These are phyloP conservation scores for Apiospora hydei DNA, from an alignment of 2,329 filamentous ascomycete genomes.

Conservation along the genomic window DNA sequence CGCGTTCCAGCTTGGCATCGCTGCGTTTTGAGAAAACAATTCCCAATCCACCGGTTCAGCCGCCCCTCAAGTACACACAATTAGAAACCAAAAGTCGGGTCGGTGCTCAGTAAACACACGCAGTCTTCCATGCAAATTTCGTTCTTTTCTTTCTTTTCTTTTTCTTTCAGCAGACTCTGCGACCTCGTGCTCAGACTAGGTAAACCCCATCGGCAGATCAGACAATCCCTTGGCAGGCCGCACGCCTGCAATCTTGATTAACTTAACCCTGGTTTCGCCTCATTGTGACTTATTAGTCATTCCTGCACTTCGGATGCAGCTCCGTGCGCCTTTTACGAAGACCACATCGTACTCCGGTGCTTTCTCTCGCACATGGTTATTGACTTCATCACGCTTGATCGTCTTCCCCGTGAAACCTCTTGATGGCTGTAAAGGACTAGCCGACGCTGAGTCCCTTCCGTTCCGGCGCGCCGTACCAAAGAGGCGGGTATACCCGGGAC, in stretches of 20 bases:
- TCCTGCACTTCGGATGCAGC: background rate
- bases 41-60: background rate
- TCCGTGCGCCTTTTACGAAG: background rate
- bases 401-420: background rate
- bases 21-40: background rate
- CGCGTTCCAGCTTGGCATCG: conserved; percentile 6
- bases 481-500: no score
- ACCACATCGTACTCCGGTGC: background rate
- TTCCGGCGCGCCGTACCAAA: background rate
- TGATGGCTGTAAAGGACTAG: background rate
- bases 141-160: no score
- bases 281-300: background rate
- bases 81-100: background rate
- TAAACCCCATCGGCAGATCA: background rate
- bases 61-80: background rate
- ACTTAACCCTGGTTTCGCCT: background rate
- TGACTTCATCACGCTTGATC: background rate
- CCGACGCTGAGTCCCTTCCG: background rate
- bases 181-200: background rate
- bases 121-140: no score
- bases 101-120: background rate
- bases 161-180: background rate
- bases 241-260: background rate
- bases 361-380: background rate
- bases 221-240: background rate